Conservation (phyloP, 257 asterid genomes). For the Ophiorrhiza pumila region DNA sequence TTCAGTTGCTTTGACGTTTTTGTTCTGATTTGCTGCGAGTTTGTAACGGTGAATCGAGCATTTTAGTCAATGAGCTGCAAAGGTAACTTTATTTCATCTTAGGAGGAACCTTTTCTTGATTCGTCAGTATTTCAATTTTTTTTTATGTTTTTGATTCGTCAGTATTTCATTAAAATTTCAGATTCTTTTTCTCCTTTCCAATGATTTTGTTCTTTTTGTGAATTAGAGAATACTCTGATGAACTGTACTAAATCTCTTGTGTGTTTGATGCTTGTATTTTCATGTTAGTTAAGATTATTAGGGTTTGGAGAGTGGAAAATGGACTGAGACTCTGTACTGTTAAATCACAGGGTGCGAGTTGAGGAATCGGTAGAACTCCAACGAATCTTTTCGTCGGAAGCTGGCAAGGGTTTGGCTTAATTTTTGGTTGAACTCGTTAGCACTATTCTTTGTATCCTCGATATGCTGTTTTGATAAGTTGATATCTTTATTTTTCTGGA, state of each 20-base stretch:
- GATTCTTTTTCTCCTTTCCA: not conserved
- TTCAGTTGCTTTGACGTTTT: slow-evolving; percentile 18
- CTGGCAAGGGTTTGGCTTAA: slow-evolving; percentile 25
- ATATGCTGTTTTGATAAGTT: slow-evolving; percentile 21
- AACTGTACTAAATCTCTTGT: not conserved
- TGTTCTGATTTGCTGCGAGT: slow-evolving; percentile 19
- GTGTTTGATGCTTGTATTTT: slow-evolving; percentile 8
- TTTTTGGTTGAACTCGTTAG: slow-evolving; percentile 25
- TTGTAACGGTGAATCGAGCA: slow-evolving; percentile 23
- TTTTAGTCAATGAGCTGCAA: slow-evolving; percentile 22
- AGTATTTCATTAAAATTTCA: not conserved
- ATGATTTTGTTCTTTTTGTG: not conserved
- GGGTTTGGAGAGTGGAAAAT: slow-evolving; percentile 26
- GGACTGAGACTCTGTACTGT: slow-evolving; percentile 31
- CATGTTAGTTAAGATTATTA: slow-evolving; percentile 20
- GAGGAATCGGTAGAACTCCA: slow-evolving; percentile 25
- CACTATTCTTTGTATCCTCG: slow-evolving; percentile 8
- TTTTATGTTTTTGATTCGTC: slow-evolving; percentile 7
- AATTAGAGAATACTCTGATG: not conserved
- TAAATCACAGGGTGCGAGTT: slow-evolving; percentile 34
- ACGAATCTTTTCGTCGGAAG: slow-evolving; percentile 24
- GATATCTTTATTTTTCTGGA: slow-evolving; percentile 31
- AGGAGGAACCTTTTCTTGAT: not conserved
- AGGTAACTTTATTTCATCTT: slow-evolving; percentile 23
- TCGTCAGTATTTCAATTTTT: not conserved